Evolutionary conservation across 352 stramenopile genomes (phyloP).

Genomic region (Phytophthora boehmeriae): DNA sequence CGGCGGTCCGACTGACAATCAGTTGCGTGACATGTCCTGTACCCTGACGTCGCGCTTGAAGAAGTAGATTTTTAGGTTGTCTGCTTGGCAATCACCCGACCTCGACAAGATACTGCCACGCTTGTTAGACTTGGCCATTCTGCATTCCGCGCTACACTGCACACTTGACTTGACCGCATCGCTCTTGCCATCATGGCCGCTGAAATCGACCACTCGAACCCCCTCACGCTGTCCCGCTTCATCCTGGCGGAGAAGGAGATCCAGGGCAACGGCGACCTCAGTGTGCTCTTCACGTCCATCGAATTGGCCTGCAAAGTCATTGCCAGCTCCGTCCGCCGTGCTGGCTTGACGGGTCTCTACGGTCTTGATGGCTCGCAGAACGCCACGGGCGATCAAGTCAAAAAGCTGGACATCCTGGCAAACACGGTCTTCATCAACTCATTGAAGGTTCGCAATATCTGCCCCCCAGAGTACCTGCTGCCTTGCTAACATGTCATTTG

Average conservation of each 20-base stretch:
- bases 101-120: slow-evolving; percentile 17
- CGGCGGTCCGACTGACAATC: background rate
- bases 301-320: slow-evolving; percentile 97
- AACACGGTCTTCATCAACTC: slow-evolving; percentile 98
- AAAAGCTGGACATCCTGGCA: slow-evolving; percentile 98
- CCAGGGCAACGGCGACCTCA: slow-evolving; percentile 92
- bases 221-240: slow-evolving; percentile 93
- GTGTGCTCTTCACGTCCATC: slow-evolving; percentile 96
- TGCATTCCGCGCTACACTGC: slow-evolving; percentile 19
- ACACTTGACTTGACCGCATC: slow-evolving; percentile 12
- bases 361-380: slow-evolving; percentile 96
- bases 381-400: slow-evolving; percentile 96
- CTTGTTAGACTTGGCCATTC: slow-evolving; percentile 15
- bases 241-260: slow-evolving; percentile 91
- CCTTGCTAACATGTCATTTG: slow-evolving; percentile 15
- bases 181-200: slow-evolving; percentile 24
- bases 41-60: too few species aligned
- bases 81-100: background rate
- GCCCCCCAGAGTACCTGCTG: background rate
- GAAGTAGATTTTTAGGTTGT: too few species aligned
- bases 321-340: slow-evolving; percentile 94
- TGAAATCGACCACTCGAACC: slow-evolving; percentile 74
- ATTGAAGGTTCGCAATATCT: slow-evolving; percentile 56
- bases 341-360: slow-evolving; percentile 89
- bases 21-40: background rate